Percentiles rank a stretch among this genome's conserved stretches.
These are phyloP conservation scores for Arthromyces matolae DNA, from an alignment of 768 basidiomycete genomes.

Conservation along the genomic window DNA sequence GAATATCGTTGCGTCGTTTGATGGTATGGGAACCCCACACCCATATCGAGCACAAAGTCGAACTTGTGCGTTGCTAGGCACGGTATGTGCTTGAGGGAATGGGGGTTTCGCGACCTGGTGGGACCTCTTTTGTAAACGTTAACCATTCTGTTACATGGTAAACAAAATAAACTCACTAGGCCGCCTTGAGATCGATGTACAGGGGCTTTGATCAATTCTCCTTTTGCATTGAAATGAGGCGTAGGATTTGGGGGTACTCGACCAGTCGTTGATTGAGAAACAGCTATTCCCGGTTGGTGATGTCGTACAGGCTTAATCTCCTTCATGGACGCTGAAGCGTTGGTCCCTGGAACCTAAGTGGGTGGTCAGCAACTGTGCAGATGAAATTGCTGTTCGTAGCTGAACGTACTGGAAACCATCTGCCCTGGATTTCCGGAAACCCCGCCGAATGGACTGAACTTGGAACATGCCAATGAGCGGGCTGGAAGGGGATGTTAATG, in stretches of 20 bases:
- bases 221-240: constrained; percentile 19
- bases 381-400: no score
- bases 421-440: not conserved
- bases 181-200: not conserved
- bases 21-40: constrained; percentile 8
- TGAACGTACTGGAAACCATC: constrained; percentile 6
- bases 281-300: not conserved
- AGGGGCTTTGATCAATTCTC: constrained; percentile 11
- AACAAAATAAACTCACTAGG: not conserved
- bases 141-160: not conserved
- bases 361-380: not conserved
- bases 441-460: not conserved
- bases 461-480: not conserved
- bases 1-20: not conserved
- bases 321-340: not conserved
- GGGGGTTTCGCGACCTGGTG: no score
- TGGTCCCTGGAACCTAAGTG: not conserved
- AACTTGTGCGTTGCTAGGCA: not conserved
- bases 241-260: not conserved
- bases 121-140: not conserved
- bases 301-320: not conserved
- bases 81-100: not conserved
- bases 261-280: constrained; percentile 1
- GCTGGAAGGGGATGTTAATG: not conserved
- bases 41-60: constrained; percentile 8